Percentiles rank a stretch among this genome's conserved stretches.
Evolutionary conservation across 352 stramenopile genomes (phyloP).

Genomic region (Phytophthora pluvialis): DNA sequence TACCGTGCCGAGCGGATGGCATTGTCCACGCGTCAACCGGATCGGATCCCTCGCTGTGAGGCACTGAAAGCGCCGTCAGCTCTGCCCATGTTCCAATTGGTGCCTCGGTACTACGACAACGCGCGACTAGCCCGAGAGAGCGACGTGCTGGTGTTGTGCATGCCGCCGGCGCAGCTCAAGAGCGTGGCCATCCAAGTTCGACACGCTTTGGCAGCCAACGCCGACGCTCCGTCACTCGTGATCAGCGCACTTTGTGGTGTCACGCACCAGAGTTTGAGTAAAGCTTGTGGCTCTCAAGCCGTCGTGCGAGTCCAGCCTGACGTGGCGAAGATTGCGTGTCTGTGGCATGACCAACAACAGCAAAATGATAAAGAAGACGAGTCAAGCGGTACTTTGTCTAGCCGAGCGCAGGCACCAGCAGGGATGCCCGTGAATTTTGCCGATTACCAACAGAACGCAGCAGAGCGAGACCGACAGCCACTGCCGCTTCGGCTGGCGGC

Average conservation of each 20-base stretch:
- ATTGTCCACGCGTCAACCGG: conserved; percentile 67
- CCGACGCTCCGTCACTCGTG: conserved; percentile 38
- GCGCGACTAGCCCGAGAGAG: conserved; percentile 53
- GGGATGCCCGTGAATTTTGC: not conserved
- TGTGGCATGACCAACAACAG: conserved; percentile 21
- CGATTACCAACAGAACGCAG: conserved; percentile 1
- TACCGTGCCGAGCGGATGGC: conserved; percentile 46
- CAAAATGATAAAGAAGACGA: conserved; percentile 2
- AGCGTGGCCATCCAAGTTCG: conserved; percentile 74
- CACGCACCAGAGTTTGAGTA: conserved; percentile 48
- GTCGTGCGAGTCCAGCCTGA: conserved; percentile 45
- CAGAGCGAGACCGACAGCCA: conserved; percentile 10
- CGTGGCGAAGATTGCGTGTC: conserved; percentile 31
- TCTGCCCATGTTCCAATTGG: conserved; percentile 41
- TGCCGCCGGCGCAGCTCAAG: conserved; percentile 73
- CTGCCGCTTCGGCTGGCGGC: conserved; percentile 24
- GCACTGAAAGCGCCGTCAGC: conserved; percentile 30
- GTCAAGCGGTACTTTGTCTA: not conserved
- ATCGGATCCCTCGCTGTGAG: conserved; percentile 51
- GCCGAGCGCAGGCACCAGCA: conserved; percentile 1
- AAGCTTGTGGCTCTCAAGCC: conserved; percentile 47
- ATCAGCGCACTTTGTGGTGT: conserved; percentile 58
- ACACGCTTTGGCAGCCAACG: conserved; percentile 43
- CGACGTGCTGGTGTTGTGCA: conserved; percentile 69
- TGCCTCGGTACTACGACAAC: conserved; percentile 67